These are phyloP conservation scores for Pythium volutum DNA, from an alignment of 352 stramenopile genomes.

Conservation along the genomic window DNA sequence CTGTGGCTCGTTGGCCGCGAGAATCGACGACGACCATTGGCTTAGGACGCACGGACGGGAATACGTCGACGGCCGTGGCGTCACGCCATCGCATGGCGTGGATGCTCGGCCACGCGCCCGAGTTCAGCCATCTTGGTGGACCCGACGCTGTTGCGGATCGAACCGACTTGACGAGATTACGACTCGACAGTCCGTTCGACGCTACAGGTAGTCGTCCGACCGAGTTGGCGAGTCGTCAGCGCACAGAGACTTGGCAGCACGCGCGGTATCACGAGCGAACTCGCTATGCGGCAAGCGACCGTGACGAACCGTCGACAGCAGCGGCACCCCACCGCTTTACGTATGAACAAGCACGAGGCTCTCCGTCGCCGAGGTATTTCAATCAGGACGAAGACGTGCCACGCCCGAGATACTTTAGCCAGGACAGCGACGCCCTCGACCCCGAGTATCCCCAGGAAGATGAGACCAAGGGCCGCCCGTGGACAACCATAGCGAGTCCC, in stretches of 20 bases:
- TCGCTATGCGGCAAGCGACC: neutral
- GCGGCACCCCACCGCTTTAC: neutral
- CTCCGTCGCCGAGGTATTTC: neutral
- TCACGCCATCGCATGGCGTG: slow-evolving; percentile 2
- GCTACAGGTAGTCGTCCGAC: neutral
- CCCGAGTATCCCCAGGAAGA: too few species aligned
- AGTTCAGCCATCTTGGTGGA: neutral
- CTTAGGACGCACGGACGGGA: too few species aligned
- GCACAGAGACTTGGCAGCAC: neutral
- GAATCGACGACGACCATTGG: neutral
- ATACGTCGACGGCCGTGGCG: neutral
- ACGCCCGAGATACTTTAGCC: too few species aligned
- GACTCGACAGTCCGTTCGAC: neutral
- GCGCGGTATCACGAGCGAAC: neutral
- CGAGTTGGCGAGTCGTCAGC: neutral
- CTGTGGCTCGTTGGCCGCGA: neutral
- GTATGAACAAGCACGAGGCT: neutral
- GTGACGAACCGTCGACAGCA: neutral
- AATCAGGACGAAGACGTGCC: too few species aligned
- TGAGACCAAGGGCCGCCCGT: neutral
- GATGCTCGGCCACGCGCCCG: slow-evolving; percentile 1
- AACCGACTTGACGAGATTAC: neutral
- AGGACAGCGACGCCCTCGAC: too few species aligned
- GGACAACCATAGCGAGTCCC: neutral
- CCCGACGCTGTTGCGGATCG: neutral